phyloP scores from a whole-genome alignment of 352 stramenopile genomes.

The Phytophthora foliorum region DNA sequence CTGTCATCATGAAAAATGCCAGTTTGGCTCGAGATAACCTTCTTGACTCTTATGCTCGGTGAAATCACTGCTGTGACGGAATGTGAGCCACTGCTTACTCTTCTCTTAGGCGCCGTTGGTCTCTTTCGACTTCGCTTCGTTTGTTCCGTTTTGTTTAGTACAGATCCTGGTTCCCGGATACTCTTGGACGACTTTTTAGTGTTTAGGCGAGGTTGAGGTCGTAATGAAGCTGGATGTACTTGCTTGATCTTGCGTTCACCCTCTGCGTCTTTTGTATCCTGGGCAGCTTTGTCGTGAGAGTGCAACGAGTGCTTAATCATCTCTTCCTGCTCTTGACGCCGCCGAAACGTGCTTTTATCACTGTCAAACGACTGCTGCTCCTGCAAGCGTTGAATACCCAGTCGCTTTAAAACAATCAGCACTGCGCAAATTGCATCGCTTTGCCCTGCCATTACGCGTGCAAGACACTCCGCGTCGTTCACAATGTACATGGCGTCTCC shows the following conservation, averaged over 20 bases:
- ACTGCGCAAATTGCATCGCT: constrained; percentile 54
- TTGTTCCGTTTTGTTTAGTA: not conserved
- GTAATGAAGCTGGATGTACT: constrained; percentile 6
- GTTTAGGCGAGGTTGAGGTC: not conserved
- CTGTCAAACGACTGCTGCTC: constrained; percentile 1
- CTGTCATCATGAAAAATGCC: constrained; percentile 26
- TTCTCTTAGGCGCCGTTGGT: constrained; percentile 8
- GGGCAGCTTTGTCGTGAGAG: not conserved
- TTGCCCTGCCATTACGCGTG: constrained; percentile 47
- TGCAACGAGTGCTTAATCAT: constrained; percentile 23
- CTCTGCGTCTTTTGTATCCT: not conserved
- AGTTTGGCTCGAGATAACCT: constrained; percentile 6
- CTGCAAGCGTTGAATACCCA: constrained; percentile 22
- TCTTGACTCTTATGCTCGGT: not conserved
- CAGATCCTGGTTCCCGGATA: not conserved
- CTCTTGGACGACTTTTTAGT: not conserved
- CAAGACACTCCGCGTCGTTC: constrained; percentile 52
- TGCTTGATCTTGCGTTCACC: constrained; percentile 19
- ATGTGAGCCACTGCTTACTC: not conserved
- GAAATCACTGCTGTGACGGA: not conserved
- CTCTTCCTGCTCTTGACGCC: constrained; percentile 14
- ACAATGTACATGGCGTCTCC: constrained; percentile 59
- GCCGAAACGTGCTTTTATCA: constrained; percentile 1
- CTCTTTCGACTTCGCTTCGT: constrained; percentile 16
- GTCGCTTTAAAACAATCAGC: constrained; percentile 52